Conservation (phyloP, 2,329 filamentous ascomycete species). For the Neopestalotiopsis sp. region DNA sequence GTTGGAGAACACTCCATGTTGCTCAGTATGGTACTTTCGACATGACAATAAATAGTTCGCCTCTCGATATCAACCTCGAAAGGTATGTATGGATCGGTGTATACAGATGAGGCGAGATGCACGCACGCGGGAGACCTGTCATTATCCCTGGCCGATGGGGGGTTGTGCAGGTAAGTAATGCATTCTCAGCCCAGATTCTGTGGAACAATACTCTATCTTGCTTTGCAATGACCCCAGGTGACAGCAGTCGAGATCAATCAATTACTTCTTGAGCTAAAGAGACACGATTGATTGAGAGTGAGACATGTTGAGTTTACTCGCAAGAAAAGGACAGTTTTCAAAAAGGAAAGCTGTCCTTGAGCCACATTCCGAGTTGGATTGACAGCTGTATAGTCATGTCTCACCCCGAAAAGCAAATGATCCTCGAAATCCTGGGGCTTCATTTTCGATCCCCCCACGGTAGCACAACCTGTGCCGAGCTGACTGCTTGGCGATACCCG, state of each 20-base stretch:
- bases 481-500: not conserved
- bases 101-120: too few relatives aligned
- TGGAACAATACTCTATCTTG: not conserved
- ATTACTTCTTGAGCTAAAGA: not conserved
- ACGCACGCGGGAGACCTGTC: too few relatives aligned
- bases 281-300: not conserved
- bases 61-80: not conserved
- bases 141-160: too few relatives aligned
- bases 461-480: not conserved
- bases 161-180: too few relatives aligned
- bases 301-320: not conserved
- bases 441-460: not conserved
- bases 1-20: not conserved
- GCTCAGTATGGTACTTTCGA: not conserved
- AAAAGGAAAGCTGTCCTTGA: not conserved
- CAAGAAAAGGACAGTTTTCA: not conserved
- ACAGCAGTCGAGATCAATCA: not conserved
- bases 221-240: not conserved
- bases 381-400: not conserved
- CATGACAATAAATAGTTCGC: not conserved
- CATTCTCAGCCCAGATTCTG: not conserved
- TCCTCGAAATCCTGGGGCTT: not conserved
- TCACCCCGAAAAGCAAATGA: not conserved
- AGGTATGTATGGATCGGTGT: not conserved
- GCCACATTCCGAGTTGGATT: not conserved